These are phyloP conservation scores for Trichocomaceae sp. DNA, from an alignment of 2,329 filamentous ascomycete genomes.

Conservation along the genomic window DNA sequence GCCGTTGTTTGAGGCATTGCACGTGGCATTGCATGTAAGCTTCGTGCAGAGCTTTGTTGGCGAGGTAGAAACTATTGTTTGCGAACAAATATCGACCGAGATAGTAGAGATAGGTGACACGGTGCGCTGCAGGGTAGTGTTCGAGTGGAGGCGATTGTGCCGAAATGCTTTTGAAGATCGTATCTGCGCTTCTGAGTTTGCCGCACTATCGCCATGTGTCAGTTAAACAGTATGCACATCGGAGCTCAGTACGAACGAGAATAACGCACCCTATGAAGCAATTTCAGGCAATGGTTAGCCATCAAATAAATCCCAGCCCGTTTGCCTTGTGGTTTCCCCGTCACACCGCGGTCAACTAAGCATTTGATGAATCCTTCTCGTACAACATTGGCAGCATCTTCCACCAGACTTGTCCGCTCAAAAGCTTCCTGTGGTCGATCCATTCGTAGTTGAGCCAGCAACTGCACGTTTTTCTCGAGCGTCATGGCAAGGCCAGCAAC, in stretches of 20 bases:
- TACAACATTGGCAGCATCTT: conserved; percentile 80
- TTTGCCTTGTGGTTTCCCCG: conserved; percentile 69
- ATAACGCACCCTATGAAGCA: conserved; percentile 65
- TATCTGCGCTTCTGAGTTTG: conserved; percentile 75
- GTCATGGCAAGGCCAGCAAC: conserved; percentile 78
- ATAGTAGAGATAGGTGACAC: conserved; percentile 91
- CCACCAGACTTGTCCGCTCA: conserved; percentile 70
- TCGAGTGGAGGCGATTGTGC: conserved; percentile 73
- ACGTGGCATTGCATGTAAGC: conserved; percentile 70
- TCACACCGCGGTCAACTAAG: conserved; percentile 66
- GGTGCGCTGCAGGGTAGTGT: conserved; percentile 76
- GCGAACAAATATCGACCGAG: conserved; percentile 84
- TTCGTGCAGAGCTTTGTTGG: conserved; percentile 65
- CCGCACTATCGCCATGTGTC: conserved; percentile 51
- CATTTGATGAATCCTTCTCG: conserved; percentile 89
- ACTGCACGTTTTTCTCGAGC: conserved; percentile 70
- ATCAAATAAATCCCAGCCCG: conserved; percentile 85
- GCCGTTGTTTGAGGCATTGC: conserved; percentile 59
- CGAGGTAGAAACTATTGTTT: conserved; percentile 73
- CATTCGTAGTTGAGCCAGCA: conserved; percentile 58
- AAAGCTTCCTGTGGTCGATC: conserved; percentile 47
- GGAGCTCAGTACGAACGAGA: neutral
- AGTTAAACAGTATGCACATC: neutral
- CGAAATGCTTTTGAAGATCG: conserved; percentile 83
- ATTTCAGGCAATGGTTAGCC: conserved; percentile 81